Conservation (phyloP, 768 basidiomycete species). For the Imleria badia region DNA sequence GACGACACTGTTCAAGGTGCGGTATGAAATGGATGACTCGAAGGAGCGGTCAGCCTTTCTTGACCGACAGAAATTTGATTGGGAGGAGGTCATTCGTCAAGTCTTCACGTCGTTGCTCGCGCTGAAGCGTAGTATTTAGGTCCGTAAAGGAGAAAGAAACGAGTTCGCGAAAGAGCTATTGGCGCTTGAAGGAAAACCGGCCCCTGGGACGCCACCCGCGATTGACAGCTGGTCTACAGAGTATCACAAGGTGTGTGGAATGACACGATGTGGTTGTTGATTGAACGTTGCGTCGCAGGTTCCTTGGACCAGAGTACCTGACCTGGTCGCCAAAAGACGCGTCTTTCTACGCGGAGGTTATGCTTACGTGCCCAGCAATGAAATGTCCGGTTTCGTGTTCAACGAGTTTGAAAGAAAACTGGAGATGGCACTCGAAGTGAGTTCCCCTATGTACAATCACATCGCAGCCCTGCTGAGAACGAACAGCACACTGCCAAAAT, state of each 20-base stretch:
- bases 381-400: slow-evolving; percentile 82
- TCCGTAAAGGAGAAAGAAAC: slow-evolving; percentile 55
- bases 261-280: neutral
- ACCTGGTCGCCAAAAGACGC: slow-evolving; percentile 78
- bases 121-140: slow-evolving; percentile 39
- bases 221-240: neutral
- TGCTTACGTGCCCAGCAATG: slow-evolving; percentile 82
- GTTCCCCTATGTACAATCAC: slow-evolving; percentile 9
- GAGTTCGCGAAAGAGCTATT: slow-evolving; percentile 47
- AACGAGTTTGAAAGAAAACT: slow-evolving; percentile 80
- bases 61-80: slow-evolving; percentile 49
- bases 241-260: slow-evolving; percentile 70
- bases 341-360: slow-evolving; percentile 78
- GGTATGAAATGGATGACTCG: slow-evolving; percentile 65
- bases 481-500: slow-evolving; percentile 77
- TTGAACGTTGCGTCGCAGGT: slow-evolving; percentile 52
- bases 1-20: slow-evolving; percentile 74
- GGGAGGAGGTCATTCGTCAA: slow-evolving; percentile 50
- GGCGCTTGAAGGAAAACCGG: slow-evolving; percentile 28
- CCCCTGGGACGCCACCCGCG: neutral
- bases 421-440: slow-evolving; percentile 74
- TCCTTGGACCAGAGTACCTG: slow-evolving; percentile 94
- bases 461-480: slow-evolving; percentile 9
- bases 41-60: slow-evolving; percentile 69
- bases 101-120: neutral